These are phyloP conservation scores for Lichtheimia ornata DNA, from an alignment of 371 early-diverging fungal genomes.

Conservation along the genomic window DNA sequence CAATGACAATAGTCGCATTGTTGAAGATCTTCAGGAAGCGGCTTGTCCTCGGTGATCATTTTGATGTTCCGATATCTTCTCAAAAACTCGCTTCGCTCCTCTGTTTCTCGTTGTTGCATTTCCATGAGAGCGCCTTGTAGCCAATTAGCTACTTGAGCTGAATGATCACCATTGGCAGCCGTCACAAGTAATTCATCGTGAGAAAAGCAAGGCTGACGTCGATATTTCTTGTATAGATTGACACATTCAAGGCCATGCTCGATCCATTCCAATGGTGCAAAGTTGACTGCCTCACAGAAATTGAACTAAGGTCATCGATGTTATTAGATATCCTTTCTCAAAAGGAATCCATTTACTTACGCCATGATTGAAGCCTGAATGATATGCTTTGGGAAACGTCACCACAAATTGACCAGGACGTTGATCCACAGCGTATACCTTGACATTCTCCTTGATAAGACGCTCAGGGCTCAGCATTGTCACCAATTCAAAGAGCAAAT, in stretches of 20 bases:
- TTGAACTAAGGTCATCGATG: constrained; percentile 64
- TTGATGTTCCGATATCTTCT: constrained; percentile 31
- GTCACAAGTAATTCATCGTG: constrained; percentile 88
- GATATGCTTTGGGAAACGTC: constrained; percentile 94
- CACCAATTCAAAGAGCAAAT: constrained; percentile 89
- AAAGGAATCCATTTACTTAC: constrained; percentile 40
- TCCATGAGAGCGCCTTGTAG: constrained; percentile 53
- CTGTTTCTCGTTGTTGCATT: constrained; percentile 61
- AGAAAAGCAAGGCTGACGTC: constrained; percentile 87
- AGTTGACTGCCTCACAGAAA: constrained; percentile 96
- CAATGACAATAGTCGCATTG: constrained; percentile 74
- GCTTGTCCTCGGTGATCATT: constrained; percentile 29
- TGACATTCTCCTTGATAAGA: constrained; percentile 70
- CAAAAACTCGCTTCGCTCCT: constrained; percentile 51
- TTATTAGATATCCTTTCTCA: neutral
- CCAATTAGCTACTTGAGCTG: constrained; percentile 52
- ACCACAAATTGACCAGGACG: constrained; percentile 92
- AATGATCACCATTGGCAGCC: constrained; percentile 47
- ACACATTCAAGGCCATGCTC: constrained; percentile 78
- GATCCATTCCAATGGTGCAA: constrained; percentile 93
- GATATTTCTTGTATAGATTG: constrained; percentile 74
- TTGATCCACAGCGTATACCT: constrained; percentile 83
- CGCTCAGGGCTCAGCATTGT: constrained; percentile 85
- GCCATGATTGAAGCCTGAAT: constrained; percentile 96
- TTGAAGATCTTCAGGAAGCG: constrained; percentile 53